Evolutionary conservation across 306 rosid species (phyloP).

Genomic region (Quercus cerris): DNA sequence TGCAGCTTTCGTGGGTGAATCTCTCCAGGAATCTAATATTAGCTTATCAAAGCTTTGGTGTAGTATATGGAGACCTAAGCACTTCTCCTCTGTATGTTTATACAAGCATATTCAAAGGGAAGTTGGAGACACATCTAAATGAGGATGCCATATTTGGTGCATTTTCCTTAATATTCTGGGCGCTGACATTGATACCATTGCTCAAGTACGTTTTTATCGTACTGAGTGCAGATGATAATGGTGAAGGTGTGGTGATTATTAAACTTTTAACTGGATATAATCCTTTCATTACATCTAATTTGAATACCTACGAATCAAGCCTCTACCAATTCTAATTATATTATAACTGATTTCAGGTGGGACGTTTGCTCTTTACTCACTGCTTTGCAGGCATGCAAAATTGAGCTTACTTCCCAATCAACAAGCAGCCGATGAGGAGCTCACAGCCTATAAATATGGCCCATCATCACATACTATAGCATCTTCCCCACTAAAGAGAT

Average conservation of each 20-base stretch:
- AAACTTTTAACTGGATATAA: neutral
- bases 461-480: slow-evolving; percentile 52
- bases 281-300: neutral
- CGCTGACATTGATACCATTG: slow-evolving; percentile 68
- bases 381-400: slow-evolving; percentile 85
- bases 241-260: slow-evolving; percentile 58
- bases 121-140: slow-evolving; percentile 36
- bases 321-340: slow-evolving; percentile 11
- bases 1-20: slow-evolving; percentile 58
- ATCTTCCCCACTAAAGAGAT: slow-evolving; percentile 60
- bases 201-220: slow-evolving; percentile 68
- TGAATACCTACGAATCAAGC: slow-evolving; percentile 3
- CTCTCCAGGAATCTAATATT: slow-evolving; percentile 56
- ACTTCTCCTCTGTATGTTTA: slow-evolving; percentile 87
- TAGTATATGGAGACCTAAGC: slow-evolving; percentile 82
- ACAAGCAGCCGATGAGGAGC: slow-evolving; percentile 92
- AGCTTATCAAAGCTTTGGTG: slow-evolving; percentile 89
- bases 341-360: slow-evolving; percentile 55
- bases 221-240: slow-evolving; percentile 83
- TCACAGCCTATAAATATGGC: slow-evolving; percentile 73
- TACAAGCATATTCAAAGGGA: slow-evolving; percentile 60
- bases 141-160: slow-evolving; percentile 79
- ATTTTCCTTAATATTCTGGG: slow-evolving; percentile 85
- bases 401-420: slow-evolving; percentile 83
- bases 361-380: slow-evolving; percentile 81